Base-by-base conservation (phyloP, 768 basidiomycete genomes). In the Imleria badia region DNA sequence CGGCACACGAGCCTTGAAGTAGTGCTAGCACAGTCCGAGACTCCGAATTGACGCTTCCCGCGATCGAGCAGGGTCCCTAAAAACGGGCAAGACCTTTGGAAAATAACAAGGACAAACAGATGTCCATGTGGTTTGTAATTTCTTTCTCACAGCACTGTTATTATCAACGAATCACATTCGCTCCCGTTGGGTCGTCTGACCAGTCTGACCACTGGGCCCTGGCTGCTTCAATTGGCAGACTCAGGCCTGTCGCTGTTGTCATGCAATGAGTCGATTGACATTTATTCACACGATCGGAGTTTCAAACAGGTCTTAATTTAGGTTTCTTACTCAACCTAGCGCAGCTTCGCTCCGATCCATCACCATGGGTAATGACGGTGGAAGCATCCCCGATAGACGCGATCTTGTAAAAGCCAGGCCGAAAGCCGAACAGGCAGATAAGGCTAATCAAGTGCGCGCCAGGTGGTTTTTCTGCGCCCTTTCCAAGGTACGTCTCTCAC, bases 401-500 rank as follows among this genome's bases (percentile, higher is more conserved):
- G 91, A 92, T 65, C 75, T 93, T 20, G 90, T 93, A 12, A 79
- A 76, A 58, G 87, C 67, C 55, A 91, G 82, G 68, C 78, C 82
- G 15, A 92, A 93, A 79, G 86, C 87, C 19, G 91, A 94, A 70
- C 84, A 91, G 64, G 91, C 91, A 0, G 95, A 98, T 79, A 91
- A 85, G 72, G 87, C 91, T 2, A 94, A 94, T 63, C 89, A 96
- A 65, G 84, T 86, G 13, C 81, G 89, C 33, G 94, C 94, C 3
- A 78, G 82, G 44, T 98, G 92, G 94, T 83, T 90, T 56, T 94
- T 91, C 69, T 99, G 97, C 67, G 94, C 95, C 10, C 77, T 99
- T 5, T 97, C 95, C 39, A 98, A 98, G 83, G 94, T 91, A 65
- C 10, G 55, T 44, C 67, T 20, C 17, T 48, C n/a, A 3, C 26